A percentile compares a stretch with the other conserved stretches of the same genome.
Evolutionary conservation across 192 early-diverging fungal genomes (phyloP).

Genomic region (Dispira simplex): DNA sequence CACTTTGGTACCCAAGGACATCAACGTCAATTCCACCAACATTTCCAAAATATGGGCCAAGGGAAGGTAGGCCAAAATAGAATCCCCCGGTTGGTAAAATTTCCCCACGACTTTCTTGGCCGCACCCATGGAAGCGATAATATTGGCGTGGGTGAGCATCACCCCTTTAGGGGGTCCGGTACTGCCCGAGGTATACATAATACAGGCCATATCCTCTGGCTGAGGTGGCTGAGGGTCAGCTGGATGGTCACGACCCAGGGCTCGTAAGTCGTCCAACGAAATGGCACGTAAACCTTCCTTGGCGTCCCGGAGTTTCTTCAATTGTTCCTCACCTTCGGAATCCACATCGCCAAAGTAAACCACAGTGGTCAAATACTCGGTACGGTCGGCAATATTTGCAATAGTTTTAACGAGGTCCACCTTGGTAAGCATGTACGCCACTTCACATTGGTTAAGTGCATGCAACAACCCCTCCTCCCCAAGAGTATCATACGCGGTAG

Average conservation of each 20-base stretch:
- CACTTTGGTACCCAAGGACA: conserved; percentile 50
- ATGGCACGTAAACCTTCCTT: conserved; percentile 28
- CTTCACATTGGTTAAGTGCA: conserved; percentile 71
- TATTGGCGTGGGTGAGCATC: conserved; percentile 63
- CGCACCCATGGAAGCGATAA: conserved; percentile 62
- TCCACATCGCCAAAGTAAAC: conserved; percentile 45
- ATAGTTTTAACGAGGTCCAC: conserved; percentile 51
- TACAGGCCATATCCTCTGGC: conserved; percentile 55
- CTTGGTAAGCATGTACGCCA: conserved; percentile 54
- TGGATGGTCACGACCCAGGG: conserved; percentile 46
- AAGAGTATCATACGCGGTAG: conserved; percentile 73
- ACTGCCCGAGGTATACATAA: conserved; percentile 87
- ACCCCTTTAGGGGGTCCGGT: conserved; percentile 93
- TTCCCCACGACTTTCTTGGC: conserved; percentile 32
- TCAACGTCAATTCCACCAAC: conserved; percentile 52
- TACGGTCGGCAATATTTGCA: conserved; percentile 36
- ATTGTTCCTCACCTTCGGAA: conserved; percentile 10
- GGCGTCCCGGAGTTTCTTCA: conserved; percentile 28
- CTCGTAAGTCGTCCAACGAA: conserved; percentile 48
- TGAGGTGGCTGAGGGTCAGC: conserved; percentile 45
- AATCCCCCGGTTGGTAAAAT: conserved; percentile 34
- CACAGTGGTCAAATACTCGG: conserved; percentile 43
- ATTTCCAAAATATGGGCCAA: conserved; percentile 85
- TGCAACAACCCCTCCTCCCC: conserved; percentile 71
- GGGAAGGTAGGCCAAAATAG: conserved; percentile 68